phyloP scores from a whole-genome alignment of 169 alveolate species.

The Blepharisma undulans region DNA sequence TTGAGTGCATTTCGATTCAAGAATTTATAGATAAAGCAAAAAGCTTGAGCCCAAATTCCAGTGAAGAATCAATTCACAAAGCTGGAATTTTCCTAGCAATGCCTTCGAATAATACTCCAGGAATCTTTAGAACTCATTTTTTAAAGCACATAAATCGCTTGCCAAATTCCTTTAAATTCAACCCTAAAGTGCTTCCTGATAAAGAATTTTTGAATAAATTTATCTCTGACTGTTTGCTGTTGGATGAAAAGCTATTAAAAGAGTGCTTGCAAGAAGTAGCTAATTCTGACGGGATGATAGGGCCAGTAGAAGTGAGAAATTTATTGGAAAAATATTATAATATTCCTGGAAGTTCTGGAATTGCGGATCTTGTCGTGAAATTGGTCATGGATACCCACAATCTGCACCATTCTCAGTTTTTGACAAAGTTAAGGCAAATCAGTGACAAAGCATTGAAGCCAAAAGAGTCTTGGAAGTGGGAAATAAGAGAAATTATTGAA shows the following conservation, averaged over 20 bases:
- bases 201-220: neutral
- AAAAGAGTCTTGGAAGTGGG: neutral
- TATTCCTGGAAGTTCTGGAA: neutral
- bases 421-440: neutral
- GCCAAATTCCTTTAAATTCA: neutral
- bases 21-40: neutral
- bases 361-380: neutral
- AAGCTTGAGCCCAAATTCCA: neutral
- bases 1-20: neutral
- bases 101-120: neutral
- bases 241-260: neutral
- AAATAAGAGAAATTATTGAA: neutral
- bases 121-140: neutral
- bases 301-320: neutral
- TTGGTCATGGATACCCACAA: neutral
- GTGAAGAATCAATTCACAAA: neutral
- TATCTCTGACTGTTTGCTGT: neutral
- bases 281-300: neutral
- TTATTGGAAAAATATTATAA: neutral
- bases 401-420: neutral
- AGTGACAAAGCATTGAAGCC: neutral
- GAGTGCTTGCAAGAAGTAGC: neutral
- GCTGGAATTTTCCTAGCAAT: neutral
- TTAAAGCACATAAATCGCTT: neutral
- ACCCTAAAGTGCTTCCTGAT: neutral